Percentiles rank a stretch among this genome's conserved stretches.
These are phyloP conservation scores for Balakata baccata DNA, from an alignment of 345 rosid genomes.

Conservation along the genomic window DNA sequence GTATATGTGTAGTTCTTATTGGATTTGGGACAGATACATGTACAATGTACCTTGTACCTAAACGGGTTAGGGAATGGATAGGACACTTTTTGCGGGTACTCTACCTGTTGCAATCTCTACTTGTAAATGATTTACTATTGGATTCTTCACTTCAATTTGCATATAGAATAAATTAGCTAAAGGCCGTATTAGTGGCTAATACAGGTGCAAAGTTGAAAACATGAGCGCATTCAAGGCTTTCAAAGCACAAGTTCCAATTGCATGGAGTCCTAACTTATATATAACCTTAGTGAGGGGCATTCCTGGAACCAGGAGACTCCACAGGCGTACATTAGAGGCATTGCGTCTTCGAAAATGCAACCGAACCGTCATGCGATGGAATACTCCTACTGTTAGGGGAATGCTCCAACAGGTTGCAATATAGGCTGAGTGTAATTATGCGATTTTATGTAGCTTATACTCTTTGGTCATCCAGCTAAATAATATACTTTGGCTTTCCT, in stretches of 20 bases:
- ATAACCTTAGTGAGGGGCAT: constrained; percentile 77
- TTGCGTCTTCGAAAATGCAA: constrained; percentile 65
- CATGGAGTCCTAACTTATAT: constrained; percentile 62
- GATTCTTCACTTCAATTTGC: not conserved
- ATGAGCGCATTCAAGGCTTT: constrained; percentile 83
- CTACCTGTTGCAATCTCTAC: not conserved
- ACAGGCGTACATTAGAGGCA: constrained; percentile 76
- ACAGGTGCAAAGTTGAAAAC: constrained; percentile 12
- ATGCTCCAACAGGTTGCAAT: constrained; percentile 64
- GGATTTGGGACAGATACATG: no score
- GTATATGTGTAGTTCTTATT: no score
- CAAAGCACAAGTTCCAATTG: constrained; percentile 58
- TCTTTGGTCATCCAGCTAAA: not conserved
- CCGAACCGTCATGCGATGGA: constrained; percentile 62
- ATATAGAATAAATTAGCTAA: not conserved
- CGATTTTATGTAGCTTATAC: not conserved
- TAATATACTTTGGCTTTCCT: not conserved
- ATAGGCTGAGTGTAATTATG: not conserved
- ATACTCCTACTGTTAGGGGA: constrained; percentile 67
- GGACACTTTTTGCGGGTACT: no score
- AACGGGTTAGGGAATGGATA: no score
- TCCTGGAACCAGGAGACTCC: constrained; percentile 80
- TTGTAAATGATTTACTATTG: not conserved
- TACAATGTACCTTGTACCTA: no score
- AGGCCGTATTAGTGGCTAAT: not conserved